Evolutionary conservation across 495 filamentous ascomycete species (phyloP).

Genomic region (Apodospora peruviana): DNA sequence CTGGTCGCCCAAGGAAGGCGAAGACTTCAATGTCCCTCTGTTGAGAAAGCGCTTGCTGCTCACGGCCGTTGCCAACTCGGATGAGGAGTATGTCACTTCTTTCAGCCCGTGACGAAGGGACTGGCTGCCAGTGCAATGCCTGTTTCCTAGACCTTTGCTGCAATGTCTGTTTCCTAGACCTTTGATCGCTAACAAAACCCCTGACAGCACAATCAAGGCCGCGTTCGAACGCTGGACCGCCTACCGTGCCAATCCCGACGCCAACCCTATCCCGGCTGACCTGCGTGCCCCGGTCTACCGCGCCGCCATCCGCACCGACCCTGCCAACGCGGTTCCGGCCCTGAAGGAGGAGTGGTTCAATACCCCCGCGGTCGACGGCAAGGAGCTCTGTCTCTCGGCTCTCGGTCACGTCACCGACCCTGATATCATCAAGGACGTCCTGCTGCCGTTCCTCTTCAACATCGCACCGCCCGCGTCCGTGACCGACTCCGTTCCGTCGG

Average conservation of each 20-base stretch:
- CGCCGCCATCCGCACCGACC: constrained; percentile 65
- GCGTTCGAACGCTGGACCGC: constrained; percentile 69
- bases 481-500: constrained; percentile 42
- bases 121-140: no score
- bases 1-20: constrained; percentile 70
- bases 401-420: constrained; percentile 69
- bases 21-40: constrained; percentile 77
- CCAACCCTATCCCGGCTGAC: constrained; percentile 68
- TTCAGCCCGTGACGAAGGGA: no score
- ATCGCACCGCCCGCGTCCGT: constrained; percentile 52
- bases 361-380: constrained; percentile 81
- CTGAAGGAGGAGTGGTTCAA: constrained; percentile 77
- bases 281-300: constrained; percentile 76
- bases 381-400: constrained; percentile 73
- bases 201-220: constrained; percentile 56
- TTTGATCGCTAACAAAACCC: constrained; percentile 3
- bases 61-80: constrained; percentile 66
- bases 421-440: constrained; percentile 60
- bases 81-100: constrained; percentile 55
- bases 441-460: constrained; percentile 77
- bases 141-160: background rate
- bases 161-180: background rate
- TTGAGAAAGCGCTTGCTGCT: constrained; percentile 73
- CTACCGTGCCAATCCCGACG: constrained; percentile 61
- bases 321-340: constrained; percentile 55